A percentile compares a stretch with the other conserved stretches of the same genome.
Conservation (phyloP, 306 rosid species). For the Vigna nakashimae region DNA sequence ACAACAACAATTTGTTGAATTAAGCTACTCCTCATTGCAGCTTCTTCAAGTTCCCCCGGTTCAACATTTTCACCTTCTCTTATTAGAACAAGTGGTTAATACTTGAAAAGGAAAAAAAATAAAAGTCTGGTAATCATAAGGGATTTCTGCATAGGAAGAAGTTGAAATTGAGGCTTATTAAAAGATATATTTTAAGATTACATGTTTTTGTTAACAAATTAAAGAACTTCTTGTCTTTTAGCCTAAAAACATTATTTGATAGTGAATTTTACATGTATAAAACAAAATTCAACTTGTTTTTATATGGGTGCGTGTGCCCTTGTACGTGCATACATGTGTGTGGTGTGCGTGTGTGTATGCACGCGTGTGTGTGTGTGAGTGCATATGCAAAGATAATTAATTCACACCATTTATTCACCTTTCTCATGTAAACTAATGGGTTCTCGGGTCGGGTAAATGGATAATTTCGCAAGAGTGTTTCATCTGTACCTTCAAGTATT, state of each 20-base stretch:
- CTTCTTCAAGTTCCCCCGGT: constrained; percentile 87
- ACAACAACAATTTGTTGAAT: constrained; percentile 87
- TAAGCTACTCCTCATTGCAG: constrained; percentile 79
- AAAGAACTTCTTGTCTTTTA: not conserved
- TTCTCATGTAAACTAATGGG: too few relatives aligned
- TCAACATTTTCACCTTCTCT: constrained; percentile 92
- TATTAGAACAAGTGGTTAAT: constrained; percentile 39
- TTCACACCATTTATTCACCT: too few relatives aligned
- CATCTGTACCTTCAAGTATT: too few relatives aligned
- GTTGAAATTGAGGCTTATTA: not conserved
- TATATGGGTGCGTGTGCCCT: too few relatives aligned
- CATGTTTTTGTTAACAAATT: constrained; percentile 3
- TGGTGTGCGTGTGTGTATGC: too few relatives aligned
- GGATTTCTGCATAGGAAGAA: constrained; percentile 6
- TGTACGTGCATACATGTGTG: too few relatives aligned
- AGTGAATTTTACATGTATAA: not conserved
- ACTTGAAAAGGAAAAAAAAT: not conserved
- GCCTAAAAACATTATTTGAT: not conserved
- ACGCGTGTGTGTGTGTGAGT: too few relatives aligned
- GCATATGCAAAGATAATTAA: too few relatives aligned
- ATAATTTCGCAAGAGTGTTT: too few relatives aligned
- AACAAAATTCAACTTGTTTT: too few relatives aligned
- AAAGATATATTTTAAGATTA: not conserved
- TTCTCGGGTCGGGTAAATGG: too few relatives aligned
- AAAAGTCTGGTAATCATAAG: not conserved